Base-by-base conservation (phyloP, 2,329 filamentous ascomycete species). In the Chaetomium globosum region DNA sequence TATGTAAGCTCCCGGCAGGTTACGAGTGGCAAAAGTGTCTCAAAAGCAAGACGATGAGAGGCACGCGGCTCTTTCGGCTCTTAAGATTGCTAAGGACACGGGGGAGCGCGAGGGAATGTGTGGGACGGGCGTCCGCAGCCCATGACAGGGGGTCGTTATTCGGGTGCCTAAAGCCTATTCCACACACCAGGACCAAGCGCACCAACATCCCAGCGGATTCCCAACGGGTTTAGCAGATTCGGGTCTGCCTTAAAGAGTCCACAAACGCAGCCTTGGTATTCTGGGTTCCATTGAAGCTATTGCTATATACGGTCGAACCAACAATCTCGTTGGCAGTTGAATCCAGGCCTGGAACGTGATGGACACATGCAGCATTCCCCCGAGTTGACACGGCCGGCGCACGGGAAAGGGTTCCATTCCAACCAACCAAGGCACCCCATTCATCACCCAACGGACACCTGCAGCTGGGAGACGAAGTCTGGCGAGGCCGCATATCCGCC, bases 121-220 rank as follows among this genome's bases (percentile, higher is more conserved):
- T 39, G n/a, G 26, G 49, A 59, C 33, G 8, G 48, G 57, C 12
- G 57, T 30, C 46, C 19, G 60, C 30, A 56, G n/a, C n/a, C 26
- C 55, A 43, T 8, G 52, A 54, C 61, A 60, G 53, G 61, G 65
- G 64, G 56, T 12, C 60, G 51, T 66, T 66, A 53, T 36, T 51
- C 48, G 61, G 65, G 46, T 66, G 65, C 61, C 65, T 66, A 66
- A 64, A 66, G 52, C 28, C 55, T 51, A 39, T 49, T 49, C 31
- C 21, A 26, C 64, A 31, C 36, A 19, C 26, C 39, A 57, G 26
- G 23, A 21, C 52, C 48, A 39, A 48, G 46, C 53, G 16, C 52
- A 13, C 31, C 23, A 36, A 59, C 61, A 12, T 53, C 64, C 52
- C 28, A 33, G 48, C 55, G 36, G 49, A 63, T 57, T 28, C 64